phyloP scores from a whole-genome alignment of 2,329 filamentous ascomycete genomes.

The Neofusicoccum sp. region DNA sequence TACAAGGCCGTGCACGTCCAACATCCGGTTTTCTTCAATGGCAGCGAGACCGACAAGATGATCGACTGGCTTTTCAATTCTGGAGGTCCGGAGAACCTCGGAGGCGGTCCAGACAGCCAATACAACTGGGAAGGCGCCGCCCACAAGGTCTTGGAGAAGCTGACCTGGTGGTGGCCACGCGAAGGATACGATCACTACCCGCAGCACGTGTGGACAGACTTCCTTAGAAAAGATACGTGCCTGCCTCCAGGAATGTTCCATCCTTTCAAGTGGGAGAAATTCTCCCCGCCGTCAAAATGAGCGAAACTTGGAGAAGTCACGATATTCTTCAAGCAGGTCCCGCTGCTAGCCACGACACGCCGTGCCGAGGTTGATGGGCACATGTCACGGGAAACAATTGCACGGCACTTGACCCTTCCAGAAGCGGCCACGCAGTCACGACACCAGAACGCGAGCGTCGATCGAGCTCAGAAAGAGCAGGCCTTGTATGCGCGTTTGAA shows the following conservation, averaged over 20 bases:
- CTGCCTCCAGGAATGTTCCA: conserved; percentile 16
- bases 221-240: conserved; percentile 5
- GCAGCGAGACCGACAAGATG: conserved; percentile 8
- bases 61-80: conserved; percentile 17
- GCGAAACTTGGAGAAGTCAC: neutral
- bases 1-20: conserved; percentile 90
- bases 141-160: conserved; percentile 10
- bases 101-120: conserved; percentile 13
- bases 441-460: neutral
- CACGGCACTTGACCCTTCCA: neutral
- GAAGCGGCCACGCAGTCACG: neutral
- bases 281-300: neutral
- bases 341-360: neutral
- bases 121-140: conserved; percentile 17
- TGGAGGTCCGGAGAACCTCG: conserved; percentile 10
- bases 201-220: conserved; percentile 16
- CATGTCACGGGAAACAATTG: neutral
- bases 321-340: neutral
- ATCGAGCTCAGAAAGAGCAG: neutral
- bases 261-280: conserved; percentile 18
- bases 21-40: conserved; percentile 69
- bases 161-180: conserved; percentile 15
- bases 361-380: neutral
- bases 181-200: conserved; percentile 13
- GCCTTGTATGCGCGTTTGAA: neutral